Percentiles rank a stretch among this genome's conserved stretches.
These are phyloP conservation scores for Entelexis sorbosivorans DNA, from an alignment of 1,139 yeast species.

Conservation along the genomic window DNA sequence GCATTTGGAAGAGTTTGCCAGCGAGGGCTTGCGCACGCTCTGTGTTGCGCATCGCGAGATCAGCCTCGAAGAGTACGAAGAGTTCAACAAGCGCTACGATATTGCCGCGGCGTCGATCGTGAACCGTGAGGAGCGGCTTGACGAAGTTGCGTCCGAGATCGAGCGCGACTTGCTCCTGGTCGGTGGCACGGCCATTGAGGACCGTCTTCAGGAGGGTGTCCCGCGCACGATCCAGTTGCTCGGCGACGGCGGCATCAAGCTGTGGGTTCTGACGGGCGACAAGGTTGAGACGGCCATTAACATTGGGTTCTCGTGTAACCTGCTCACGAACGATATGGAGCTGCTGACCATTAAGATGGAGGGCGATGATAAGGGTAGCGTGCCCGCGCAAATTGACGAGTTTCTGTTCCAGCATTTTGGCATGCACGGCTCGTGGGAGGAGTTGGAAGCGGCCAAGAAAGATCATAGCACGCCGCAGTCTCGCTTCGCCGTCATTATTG, in stretches of 20 bases:
- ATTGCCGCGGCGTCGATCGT: constrained; percentile 63
- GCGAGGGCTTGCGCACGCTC: constrained; percentile 88
- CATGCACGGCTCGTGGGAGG: constrained; percentile 51
- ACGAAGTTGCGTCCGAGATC: constrained; percentile 64
- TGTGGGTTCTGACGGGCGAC: constrained; percentile 97
- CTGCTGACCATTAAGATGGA: constrained; percentile 41
- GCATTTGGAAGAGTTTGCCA: constrained; percentile 87
- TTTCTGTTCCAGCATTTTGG: constrained; percentile 53
- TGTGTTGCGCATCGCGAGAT: constrained; percentile 81
- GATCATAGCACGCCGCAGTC: constrained; percentile 74
- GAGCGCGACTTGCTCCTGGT: constrained; percentile 61
- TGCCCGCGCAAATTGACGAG: constrained; percentile 47
- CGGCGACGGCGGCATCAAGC: constrained; percentile 82
- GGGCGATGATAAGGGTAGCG: constrained; percentile 36
- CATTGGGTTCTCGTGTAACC: constrained; percentile 91
- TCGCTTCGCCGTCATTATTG: constrained; percentile 69
- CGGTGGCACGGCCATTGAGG: constrained; percentile 98
- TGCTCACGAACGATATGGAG: constrained; percentile 79
- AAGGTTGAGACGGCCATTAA: constrained; percentile 96
- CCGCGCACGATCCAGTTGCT: constrained; percentile 83
- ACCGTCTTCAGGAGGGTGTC: constrained; percentile 88
- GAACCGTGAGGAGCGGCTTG: constrained; percentile 69
- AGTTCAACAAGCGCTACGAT: constrained; percentile 62
- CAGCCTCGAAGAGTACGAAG: constrained; percentile 46
- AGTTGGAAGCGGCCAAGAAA: constrained; percentile 47